These are phyloP conservation scores for Rhizopus stolonifer DNA, from an alignment of 371 early-diverging fungal species.

Conservation along the genomic window DNA sequence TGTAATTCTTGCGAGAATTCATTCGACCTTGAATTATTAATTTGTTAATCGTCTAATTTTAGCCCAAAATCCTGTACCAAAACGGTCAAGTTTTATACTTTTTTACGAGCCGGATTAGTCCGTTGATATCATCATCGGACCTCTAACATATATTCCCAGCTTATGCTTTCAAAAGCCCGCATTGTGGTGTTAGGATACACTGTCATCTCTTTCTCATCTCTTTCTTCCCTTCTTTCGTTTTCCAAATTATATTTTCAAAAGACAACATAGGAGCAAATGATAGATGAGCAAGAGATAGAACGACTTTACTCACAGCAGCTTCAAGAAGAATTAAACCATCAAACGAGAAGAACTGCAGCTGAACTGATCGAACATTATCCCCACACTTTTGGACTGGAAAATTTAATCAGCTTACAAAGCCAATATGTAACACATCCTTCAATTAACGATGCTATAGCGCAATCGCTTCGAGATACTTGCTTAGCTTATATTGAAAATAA, in stretches of 20 bases:
- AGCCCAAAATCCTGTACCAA: too few species aligned
- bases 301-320: constrained; percentile 28
- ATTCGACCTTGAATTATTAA: too few species aligned
- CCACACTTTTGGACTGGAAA: constrained; percentile 39
- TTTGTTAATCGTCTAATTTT: too few species aligned
- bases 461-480: constrained; percentile 36
- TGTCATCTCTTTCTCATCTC: not conserved
- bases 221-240: not conserved
- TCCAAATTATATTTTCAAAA: constrained; percentile 4
- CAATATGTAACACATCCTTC: constrained; percentile 10
- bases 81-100: too few species aligned
- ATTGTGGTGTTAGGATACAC: too few species aligned
- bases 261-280: constrained; percentile 4
- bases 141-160: too few species aligned
- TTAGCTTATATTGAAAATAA: constrained; percentile 33
- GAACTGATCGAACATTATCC: constrained; percentile 38
- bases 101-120: too few species aligned
- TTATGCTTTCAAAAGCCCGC: too few species aligned
- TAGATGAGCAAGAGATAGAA: constrained; percentile 25
- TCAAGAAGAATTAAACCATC: constrained; percentile 32
- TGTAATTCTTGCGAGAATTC: too few species aligned
- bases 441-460: constrained; percentile 30
- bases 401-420: constrained; percentile 27
- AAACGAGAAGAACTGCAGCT: constrained; percentile 33
- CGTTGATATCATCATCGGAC: too few species aligned